Evolutionary conservation across 2,329 filamentous ascomycete species (phyloP), one percentile per base, ranked within the genome.

Genomic region (Diplodia scrobiculata): DNA sequence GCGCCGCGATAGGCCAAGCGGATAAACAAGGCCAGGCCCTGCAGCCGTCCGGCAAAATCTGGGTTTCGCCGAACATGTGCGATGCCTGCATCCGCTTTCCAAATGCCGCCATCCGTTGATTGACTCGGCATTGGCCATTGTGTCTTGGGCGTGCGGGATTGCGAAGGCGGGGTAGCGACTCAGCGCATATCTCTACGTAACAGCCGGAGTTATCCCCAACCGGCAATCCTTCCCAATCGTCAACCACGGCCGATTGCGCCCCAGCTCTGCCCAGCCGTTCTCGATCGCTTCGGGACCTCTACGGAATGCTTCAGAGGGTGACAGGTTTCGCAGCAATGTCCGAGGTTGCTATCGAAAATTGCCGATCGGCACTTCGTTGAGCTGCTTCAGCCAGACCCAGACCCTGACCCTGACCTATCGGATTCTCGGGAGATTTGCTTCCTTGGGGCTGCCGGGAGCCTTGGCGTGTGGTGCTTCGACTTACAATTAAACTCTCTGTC

Each of bases 111-210:
- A 27, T 58, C 54, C 54, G 53, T 21, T 45, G 53, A 58, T 58
- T 58, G 53, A 58, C 36, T 4, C 34, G 3, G 13, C 13, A 6
- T 48, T 34, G 41, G 41, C 58, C 55, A 60, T 60, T 41, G 10
- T 48, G 55, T 5, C 55, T 60, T 60, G 21, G 45, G 14, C 38
- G 21, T 62, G 41, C 58, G 58, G 58, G 41, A 62, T 62, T 50
- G 58, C 58, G 58, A 62, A 62, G 58, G 41, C 41, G 58, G 58
- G 58, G 48, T 45, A 36, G 19, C 17, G 36, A 45, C 58, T 27
- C 36, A 32, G 54, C 41, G 41, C 55, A 29, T 11, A 29, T n/a
- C 54, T 36, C 54, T 19, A 14, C 21, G 38, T 32, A 32, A 21
- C 58, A 36, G n/a, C n/a, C 58, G 17, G 38, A n/a, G 14, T 29